Conservation (phyloP, 192 early-diverging fungal genomes). For the Lobosporangium transversale region DNA sequence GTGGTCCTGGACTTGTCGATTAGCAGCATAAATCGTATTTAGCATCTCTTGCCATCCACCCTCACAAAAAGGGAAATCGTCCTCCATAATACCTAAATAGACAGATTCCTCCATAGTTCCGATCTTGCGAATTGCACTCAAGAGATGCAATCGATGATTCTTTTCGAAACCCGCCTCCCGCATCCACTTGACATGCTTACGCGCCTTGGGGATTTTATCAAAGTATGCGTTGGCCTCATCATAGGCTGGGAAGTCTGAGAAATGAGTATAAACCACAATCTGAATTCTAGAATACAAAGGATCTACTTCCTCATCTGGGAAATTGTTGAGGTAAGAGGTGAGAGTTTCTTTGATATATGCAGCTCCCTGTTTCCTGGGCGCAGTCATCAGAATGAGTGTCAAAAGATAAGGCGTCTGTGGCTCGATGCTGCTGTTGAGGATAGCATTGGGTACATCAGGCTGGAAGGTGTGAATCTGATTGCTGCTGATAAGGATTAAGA, state of each 20-base stretch:
- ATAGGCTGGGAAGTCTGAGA: constrained; percentile 57
- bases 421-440: constrained; percentile 33
- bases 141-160: constrained; percentile 62
- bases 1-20: constrained; percentile 53
- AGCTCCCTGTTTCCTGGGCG: constrained; percentile 55
- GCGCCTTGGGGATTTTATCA: constrained; percentile 49
- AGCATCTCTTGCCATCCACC: constrained; percentile 60
- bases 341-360: constrained; percentile 59
- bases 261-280: constrained; percentile 64
- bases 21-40: constrained; percentile 59
- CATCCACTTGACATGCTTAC: constrained; percentile 59
- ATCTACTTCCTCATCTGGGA: constrained; percentile 50
- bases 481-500: constrained; percentile 41
- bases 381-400: constrained; percentile 62
- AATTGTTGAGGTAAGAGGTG: constrained; percentile 58
- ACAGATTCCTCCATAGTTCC: constrained; percentile 43
- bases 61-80: constrained; percentile 66
- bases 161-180: constrained; percentile 56
- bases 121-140: constrained; percentile 53
- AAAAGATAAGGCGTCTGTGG: constrained; percentile 55
- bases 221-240: constrained; percentile 51
- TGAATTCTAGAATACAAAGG: constrained; percentile 60
- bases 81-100: constrained; percentile 61
- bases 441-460: constrained; percentile 20
- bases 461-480: constrained; percentile 34